Percentiles rank a stretch among this genome's conserved stretches.
These are phyloP conservation scores for Sisymbrium altissimum DNA, from an alignment of 345 rosid species.

Conservation along the genomic window DNA sequence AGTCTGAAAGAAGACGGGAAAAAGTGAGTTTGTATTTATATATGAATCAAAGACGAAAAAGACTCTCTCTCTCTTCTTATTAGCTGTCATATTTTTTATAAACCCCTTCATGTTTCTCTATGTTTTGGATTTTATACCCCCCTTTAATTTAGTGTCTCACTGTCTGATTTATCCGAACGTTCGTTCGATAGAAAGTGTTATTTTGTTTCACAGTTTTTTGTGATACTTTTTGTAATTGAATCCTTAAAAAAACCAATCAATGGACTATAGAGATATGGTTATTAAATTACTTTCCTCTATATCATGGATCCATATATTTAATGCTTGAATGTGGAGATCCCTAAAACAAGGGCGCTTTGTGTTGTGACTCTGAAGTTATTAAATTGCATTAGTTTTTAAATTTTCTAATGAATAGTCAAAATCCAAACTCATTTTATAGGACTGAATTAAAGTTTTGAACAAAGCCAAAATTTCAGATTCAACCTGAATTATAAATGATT, in stretches of 20 bases:
- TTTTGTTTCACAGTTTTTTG: too few relatives aligned
- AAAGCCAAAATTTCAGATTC: too few relatives aligned
- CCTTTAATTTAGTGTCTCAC: too few relatives aligned
- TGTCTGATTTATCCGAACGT: too few relatives aligned
- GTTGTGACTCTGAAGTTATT: too few relatives aligned
- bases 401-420: background rate
- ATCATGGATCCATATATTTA: background rate
- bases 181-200: too few relatives aligned
- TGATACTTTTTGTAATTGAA: background rate
- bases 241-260: background rate
- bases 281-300: background rate
- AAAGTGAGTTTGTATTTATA: conserved; percentile 19
- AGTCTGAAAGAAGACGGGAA: conserved; percentile 9
- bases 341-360: background rate
- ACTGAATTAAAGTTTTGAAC: too few relatives aligned
- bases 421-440: background rate
- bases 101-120: background rate
- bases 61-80: conserved; percentile 14
- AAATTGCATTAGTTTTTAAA: background rate
- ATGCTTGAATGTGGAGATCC: conserved; percentile 5
- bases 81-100: conserved; percentile 22
- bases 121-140: too few relatives aligned
- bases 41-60: conserved; percentile 15
- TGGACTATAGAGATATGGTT: background rate
- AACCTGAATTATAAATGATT: too few relatives aligned